These are phyloP conservation scores for Cladorrhinum sp. DNA, from an alignment of 2,329 filamentous ascomycete species.

Conservation along the genomic window DNA sequence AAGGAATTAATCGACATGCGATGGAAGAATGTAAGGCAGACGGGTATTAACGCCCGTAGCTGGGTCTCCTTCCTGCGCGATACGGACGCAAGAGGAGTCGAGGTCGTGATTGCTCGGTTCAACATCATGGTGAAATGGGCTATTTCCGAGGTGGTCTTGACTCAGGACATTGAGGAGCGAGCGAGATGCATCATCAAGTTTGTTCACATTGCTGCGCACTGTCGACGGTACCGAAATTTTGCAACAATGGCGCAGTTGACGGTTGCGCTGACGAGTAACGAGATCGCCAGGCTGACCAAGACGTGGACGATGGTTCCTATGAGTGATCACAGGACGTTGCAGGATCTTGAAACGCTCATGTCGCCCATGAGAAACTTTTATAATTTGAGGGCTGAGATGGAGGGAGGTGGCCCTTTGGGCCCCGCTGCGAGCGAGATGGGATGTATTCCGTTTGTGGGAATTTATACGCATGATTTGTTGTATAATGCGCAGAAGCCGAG, in stretches of 20 bases:
- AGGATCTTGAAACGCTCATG: conserved; percentile 68
- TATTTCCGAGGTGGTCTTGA: conserved; percentile 75
- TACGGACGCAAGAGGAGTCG: conserved; percentile 70
- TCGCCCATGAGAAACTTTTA: conserved; percentile 77
- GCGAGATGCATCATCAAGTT: conserved; percentile 75
- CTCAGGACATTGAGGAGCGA: conserved; percentile 67
- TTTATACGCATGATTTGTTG: conserved; percentile 79
- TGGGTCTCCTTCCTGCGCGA: conserved; percentile 80
- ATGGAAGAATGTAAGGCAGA: conserved; percentile 69
- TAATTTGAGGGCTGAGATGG: conserved; percentile 76
- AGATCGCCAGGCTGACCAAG: conserved; percentile 62
- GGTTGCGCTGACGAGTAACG: conserved; percentile 71
- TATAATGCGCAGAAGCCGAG: conserved; percentile 78
- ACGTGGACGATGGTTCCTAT: conserved; percentile 71
- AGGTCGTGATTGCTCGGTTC: conserved; percentile 81
- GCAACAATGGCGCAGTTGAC: conserved; percentile 80
- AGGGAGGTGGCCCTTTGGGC: conserved; percentile 52
- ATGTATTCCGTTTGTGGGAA: conserved; percentile 80
- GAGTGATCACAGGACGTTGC: conserved; percentile 63
- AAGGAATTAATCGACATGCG: conserved; percentile 80
- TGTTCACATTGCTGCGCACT: conserved; percentile 77
- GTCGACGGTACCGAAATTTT: conserved; percentile 74
- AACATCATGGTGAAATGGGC: conserved; percentile 88
- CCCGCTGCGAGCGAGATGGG: conserved; percentile 56
- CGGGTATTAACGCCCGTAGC: conserved; percentile 57